A percentile compares a stretch with the other conserved stretches of the same genome.
These are phyloP conservation scores for Primulina huaijiensis DNA, from an alignment of 257 asterid genomes.

Conservation along the genomic window DNA sequence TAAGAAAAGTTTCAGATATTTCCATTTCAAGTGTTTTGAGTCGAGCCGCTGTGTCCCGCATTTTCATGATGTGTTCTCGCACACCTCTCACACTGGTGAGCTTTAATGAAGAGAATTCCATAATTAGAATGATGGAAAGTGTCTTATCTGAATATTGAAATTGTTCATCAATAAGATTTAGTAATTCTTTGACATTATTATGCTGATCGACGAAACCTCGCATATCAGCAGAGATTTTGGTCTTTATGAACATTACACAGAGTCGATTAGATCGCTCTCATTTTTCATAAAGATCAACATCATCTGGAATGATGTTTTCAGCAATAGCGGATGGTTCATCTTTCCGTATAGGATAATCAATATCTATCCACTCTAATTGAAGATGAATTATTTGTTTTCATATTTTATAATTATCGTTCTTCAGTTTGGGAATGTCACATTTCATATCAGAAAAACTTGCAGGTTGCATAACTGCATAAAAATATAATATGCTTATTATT, in stretches of 20 bases:
- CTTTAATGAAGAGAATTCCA: too few relatives aligned
- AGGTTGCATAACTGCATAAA: too few relatives aligned
- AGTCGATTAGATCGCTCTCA: slow-evolving; percentile 5
- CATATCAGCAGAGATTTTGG: not conserved
- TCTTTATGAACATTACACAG: not conserved
- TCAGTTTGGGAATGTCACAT: not conserved
- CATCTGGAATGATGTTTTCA: too few relatives aligned
- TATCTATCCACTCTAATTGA: not conserved
- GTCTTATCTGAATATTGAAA: not conserved
- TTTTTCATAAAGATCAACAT: not conserved
- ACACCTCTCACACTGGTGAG: too few relatives aligned
- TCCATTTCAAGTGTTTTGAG: too few relatives aligned
- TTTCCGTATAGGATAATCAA: slow-evolving; percentile 2
- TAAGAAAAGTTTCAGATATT: too few relatives aligned
- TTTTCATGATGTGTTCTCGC: not conserved
- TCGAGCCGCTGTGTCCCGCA: not conserved
- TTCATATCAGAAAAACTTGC: not conserved
- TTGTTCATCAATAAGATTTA: not conserved
- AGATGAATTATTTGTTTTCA: slow-evolving; percentile 1
- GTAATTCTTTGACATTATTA: not conserved
- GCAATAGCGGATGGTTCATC: not conserved
- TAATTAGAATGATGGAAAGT: too few relatives aligned
- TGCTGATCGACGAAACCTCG: not conserved
- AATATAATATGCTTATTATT: too few relatives aligned
- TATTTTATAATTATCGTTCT: not conserved